A percentile compares a stretch with the other conserved stretches of the same genome.
phyloP scores from a whole-genome alignment of 345 rosid genomes.

The Arabis hirsuta region DNA sequence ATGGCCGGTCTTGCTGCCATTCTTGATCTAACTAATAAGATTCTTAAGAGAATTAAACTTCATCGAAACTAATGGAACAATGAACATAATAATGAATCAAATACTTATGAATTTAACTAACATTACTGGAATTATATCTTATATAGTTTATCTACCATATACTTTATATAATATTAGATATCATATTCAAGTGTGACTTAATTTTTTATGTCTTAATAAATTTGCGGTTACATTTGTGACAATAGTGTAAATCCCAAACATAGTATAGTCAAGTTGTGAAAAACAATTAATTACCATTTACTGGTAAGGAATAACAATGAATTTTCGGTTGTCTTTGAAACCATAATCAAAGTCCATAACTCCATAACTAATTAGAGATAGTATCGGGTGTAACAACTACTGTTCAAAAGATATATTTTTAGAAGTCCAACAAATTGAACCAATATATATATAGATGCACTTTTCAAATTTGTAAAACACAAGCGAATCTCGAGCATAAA shows the following conservation, averaged over 20 bases:
- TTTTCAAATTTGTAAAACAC: constrained; percentile 5
- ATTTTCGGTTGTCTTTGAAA: constrained; percentile 5
- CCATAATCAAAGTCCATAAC: constrained; percentile 2
- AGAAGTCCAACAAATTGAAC: constrained; percentile 15
- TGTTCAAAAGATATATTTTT: constrained; percentile 13
- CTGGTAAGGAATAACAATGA: not conserved
- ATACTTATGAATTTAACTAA: too few species aligned
- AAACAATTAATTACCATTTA: not conserved
- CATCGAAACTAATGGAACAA: too few species aligned
- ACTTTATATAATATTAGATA: not conserved
- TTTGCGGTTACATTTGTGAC: not conserved
- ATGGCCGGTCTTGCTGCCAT: too few species aligned
- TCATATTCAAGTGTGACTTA: not conserved
- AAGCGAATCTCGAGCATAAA: not conserved
- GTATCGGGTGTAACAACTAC: not conserved
- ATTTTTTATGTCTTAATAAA: not conserved
- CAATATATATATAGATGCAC: not conserved
- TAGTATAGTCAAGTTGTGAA: constrained; percentile 1
- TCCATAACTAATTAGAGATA: not conserved
- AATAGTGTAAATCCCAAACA: constrained; percentile 12
- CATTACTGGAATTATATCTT: too few species aligned
- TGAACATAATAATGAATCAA: too few species aligned
- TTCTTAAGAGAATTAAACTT: too few species aligned
- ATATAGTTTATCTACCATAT: not conserved
- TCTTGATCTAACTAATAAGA: too few species aligned